Conservation (phyloP, 2,329 filamentous ascomycete genomes). For the Fusarium sp. region DNA sequence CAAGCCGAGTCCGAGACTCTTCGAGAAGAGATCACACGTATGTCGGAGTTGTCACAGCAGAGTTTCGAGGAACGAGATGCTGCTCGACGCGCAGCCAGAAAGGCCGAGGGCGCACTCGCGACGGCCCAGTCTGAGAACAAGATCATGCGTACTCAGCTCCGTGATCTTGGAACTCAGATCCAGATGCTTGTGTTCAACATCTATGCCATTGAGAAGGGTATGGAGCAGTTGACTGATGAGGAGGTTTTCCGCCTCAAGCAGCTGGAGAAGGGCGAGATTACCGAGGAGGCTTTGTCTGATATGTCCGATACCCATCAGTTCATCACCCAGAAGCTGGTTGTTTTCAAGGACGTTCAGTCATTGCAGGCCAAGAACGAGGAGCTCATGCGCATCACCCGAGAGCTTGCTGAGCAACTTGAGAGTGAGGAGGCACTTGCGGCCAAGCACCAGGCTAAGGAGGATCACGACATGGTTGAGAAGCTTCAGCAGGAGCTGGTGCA, state of each 20-base stretch:
- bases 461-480: constrained; percentile 78
- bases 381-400: constrained; percentile 83
- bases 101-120: constrained; percentile 78
- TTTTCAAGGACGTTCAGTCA: constrained; percentile 87
- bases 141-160: constrained; percentile 86
- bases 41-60: constrained; percentile 86
- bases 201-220: constrained; percentile 83
- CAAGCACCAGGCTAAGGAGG: constrained; percentile 71
- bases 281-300: constrained; percentile 77
- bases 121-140: constrained; percentile 76
- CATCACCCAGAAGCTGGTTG: constrained; percentile 89
- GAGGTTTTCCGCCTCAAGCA: constrained; percentile 82
- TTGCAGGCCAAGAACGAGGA: constrained; percentile 91
- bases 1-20: constrained; percentile 84
- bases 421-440: constrained; percentile 83
- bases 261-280: constrained; percentile 80
- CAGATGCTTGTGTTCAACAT: constrained; percentile 91
- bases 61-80: constrained; percentile 83
- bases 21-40: constrained; percentile 83
- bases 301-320: constrained; percentile 88
- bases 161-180: constrained; percentile 89
- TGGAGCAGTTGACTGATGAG: constrained; percentile 76
- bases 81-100: constrained; percentile 82
- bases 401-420: constrained; percentile 90
- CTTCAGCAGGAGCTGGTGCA: constrained; percentile 79